A percentile compares a stretch with the other conserved stretches of the same genome.
These are phyloP conservation scores for Aphanomyces euteiches DNA, from an alignment of 352 stramenopile species.

Conservation along the genomic window DNA sequence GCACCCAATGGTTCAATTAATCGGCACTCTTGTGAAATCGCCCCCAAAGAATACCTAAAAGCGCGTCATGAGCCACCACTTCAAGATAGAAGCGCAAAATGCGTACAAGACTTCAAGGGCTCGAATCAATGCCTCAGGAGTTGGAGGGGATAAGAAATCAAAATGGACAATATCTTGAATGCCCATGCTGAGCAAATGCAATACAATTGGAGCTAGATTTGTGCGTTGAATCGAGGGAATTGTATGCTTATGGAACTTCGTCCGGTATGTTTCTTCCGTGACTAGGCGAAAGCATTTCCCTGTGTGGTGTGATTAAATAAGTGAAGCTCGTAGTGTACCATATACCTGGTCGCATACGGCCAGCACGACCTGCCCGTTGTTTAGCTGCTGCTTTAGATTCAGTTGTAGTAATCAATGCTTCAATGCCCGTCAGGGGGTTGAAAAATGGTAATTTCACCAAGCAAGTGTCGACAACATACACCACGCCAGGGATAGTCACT, in stretches of 20 bases:
- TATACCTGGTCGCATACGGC: constrained; percentile 59
- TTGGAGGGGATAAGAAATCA: constrained; percentile 75
- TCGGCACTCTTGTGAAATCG: constrained; percentile 51
- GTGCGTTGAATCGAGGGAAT: constrained; percentile 83
- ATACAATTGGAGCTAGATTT: constrained; percentile 58
- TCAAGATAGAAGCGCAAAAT: neutral
- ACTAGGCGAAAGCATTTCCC: constrained; percentile 78
- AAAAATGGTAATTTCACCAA: constrained; percentile 84
- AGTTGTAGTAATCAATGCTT: constrained; percentile 88
- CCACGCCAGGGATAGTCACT: constrained; percentile 96
- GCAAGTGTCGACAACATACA: constrained; percentile 72
- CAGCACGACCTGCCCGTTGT: constrained; percentile 93
- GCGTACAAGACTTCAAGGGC: constrained; percentile 62
- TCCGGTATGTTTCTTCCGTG: constrained; percentile 54
- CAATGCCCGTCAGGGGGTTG: constrained; percentile 74
- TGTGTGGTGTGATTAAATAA: neutral
- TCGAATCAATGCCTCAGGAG: constrained; percentile 62
- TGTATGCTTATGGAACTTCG: constrained; percentile 51
- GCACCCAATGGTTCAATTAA: constrained; percentile 82
- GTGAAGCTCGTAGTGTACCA: neutral
- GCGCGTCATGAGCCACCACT: neutral
- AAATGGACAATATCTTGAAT: constrained; percentile 82
- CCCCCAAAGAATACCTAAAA: constrained; percentile 45
- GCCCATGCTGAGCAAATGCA: constrained; percentile 80
- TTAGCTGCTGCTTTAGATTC: constrained; percentile 96